These are phyloP conservation scores for Antitrichia curtipendula DNA, from an alignment of 225 moss, liverwort and hornwort genomes.

Conservation along the genomic window DNA sequence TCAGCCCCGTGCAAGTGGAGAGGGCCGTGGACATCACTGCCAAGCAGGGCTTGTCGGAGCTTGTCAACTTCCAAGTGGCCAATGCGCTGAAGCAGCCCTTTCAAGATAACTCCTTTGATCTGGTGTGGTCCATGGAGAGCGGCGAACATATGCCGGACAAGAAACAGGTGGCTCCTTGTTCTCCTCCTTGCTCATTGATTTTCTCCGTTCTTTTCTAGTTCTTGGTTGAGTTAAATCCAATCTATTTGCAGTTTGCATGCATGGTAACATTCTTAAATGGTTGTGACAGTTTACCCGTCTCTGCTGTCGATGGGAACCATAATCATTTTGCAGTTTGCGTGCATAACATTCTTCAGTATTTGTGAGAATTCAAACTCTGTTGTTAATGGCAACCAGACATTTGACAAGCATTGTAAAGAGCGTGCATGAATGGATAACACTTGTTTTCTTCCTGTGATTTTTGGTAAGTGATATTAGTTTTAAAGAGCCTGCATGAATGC, in stretches of 20 bases:
- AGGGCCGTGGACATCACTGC: conserved; percentile 63
- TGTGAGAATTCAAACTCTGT: background rate
- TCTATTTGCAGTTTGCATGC: background rate
- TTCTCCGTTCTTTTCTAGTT: background rate
- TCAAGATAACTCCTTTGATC: conserved; percentile 59
- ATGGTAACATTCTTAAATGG: background rate
- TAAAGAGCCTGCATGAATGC: background rate
- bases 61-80: conserved; percentile 67
- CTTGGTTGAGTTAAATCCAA: background rate
- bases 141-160: conserved; percentile 99
- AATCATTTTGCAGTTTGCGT: background rate
- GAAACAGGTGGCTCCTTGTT: conserved; percentile 23
- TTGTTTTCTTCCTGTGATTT: background rate
- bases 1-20: conserved; percentile 77
- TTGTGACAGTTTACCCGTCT: background rate
- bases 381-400: background rate
- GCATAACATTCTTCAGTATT: background rate
- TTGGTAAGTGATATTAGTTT: background rate
- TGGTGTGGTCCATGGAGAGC: conserved; percentile 99
- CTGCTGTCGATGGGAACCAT: background rate
- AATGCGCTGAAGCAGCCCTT: conserved; percentile 92
- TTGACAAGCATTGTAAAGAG: background rate
- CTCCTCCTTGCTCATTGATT: background rate
- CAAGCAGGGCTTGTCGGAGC: conserved; percentile 56
- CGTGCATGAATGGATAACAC: background rate